phyloP scores from a whole-genome alignment of 2,329 filamentous ascomycete species.

The Cercospora janseana region DNA sequence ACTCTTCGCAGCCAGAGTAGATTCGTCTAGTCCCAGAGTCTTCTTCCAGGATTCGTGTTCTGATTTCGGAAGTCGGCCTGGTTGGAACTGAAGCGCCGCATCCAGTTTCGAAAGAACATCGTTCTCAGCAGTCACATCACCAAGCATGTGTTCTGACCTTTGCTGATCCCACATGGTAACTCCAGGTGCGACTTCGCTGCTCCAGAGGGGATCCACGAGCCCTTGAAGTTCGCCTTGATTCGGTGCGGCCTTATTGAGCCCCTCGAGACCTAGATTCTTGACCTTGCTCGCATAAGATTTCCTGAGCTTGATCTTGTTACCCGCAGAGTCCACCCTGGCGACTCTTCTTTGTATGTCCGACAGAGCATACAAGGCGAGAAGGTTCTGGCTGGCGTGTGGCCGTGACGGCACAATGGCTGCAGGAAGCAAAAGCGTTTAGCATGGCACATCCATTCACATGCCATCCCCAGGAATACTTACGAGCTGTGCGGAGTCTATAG shows the following conservation, averaged over 20 bases:
- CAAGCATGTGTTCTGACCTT: constrained; percentile 41
- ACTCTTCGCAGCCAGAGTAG: constrained; percentile 32
- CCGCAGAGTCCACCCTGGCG: constrained; percentile 60
- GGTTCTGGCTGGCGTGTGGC: constrained; percentile 58
- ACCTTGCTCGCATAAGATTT: constrained; percentile 57
- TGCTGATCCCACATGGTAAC: constrained; percentile 37
- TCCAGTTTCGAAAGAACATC: constrained; percentile 41
- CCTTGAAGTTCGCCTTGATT: constrained; percentile 41
- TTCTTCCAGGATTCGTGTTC: constrained; percentile 45
- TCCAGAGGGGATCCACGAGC: constrained; percentile 38
- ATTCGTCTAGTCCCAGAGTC: constrained; percentile 48
- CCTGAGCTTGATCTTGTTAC: constrained; percentile 63
- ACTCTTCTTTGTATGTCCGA: constrained; percentile 57
- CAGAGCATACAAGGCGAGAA: constrained; percentile 59
- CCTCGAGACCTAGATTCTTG: constrained; percentile 49
- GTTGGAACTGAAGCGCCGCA: constrained; percentile 44
- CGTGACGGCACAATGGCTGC: constrained; percentile 47
- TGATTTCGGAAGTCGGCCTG: constrained; percentile 43
- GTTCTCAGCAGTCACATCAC: constrained; percentile 31
- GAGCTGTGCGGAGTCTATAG: constrained; percentile 32
- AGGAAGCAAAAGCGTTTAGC: constrained; percentile 38
- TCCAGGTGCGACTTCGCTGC: constrained; percentile 19
- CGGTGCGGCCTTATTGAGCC: constrained; percentile 48
- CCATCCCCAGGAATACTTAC: constrained; percentile 33
- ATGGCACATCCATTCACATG: constrained; percentile 34